Percentiles rank a stretch among this genome's conserved stretches.
These are phyloP conservation scores for Wickerhamomyces canadensis DNA, from an alignment of 805 yeast genomes.

Conservation along the genomic window DNA sequence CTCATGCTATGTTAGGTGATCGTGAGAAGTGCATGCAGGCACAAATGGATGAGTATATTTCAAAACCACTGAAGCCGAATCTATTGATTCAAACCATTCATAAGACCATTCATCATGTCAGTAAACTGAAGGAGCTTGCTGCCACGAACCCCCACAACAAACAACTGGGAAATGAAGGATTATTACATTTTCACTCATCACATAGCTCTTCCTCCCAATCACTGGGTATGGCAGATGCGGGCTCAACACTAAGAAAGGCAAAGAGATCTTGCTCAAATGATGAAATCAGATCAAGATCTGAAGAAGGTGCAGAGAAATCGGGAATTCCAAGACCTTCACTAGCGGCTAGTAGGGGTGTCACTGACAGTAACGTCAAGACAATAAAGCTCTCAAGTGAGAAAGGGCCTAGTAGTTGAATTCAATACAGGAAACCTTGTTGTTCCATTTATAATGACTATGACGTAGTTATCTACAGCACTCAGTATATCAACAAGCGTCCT, in stretches of 20 bases:
- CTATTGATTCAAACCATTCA: slow-evolving; percentile 73
- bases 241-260: slow-evolving; percentile 1
- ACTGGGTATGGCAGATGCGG: slow-evolving; percentile 1
- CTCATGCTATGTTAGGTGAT: slow-evolving; percentile 93
- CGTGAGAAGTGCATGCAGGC: slow-evolving; percentile 81
- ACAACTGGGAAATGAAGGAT: slow-evolving; percentile 16
- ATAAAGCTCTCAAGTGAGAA: no score
- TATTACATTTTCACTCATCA: slow-evolving; percentile 4
- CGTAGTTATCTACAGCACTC: no score
- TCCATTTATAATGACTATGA: no score
- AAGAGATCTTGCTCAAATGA: slow-evolving; percentile 10
- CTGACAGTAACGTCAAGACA: slow-evolving; percentile 12
- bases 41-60: slow-evolving; percentile 88
- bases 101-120: slow-evolving; percentile 66
- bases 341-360: slow-evolving; percentile 7
- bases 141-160: slow-evolving; percentile 16
- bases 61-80: slow-evolving; percentile 80
- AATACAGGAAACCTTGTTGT: no score
- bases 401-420: no score
- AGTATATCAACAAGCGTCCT: no score
- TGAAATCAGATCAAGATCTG: slow-evolving; percentile 3
- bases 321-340: slow-evolving; percentile 3
- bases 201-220: slow-evolving; percentile 8
- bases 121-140: slow-evolving; percentile 50
- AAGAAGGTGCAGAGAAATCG: background rate